A percentile compares a stretch with the other conserved stretches of the same genome.
phyloP scores from a whole-genome alignment of 2,329 filamentous ascomycete species.

The Shiraia sp. region DNA sequence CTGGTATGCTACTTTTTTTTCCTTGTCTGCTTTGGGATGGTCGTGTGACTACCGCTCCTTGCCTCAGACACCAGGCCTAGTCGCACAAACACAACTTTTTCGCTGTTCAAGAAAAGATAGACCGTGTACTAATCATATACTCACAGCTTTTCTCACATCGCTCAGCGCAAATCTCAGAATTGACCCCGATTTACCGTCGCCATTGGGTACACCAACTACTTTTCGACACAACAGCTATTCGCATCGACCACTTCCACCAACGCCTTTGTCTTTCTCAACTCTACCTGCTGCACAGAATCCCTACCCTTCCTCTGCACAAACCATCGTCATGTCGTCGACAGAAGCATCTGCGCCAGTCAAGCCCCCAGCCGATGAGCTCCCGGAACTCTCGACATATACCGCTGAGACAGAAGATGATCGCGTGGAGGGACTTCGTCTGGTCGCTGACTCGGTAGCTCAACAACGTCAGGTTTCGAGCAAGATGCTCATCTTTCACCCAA shows the following conservation, averaged over 20 bases:
- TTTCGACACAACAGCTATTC: constrained; percentile 45
- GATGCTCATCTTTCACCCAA: constrained; percentile 53
- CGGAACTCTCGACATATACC: constrained; percentile 65
- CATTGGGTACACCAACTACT: constrained; percentile 67
- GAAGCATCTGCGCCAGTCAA: constrained; percentile 27
- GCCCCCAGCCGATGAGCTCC: constrained; percentile 40
- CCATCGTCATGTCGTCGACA: constrained; percentile 43
- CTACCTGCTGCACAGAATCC: constrained; percentile 41
- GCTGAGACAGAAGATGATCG: constrained; percentile 60
- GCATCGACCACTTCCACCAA: constrained; percentile 61
- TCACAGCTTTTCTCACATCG: constrained; percentile 78
- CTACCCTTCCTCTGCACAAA: constrained; percentile 42
- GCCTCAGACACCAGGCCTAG: neutral
- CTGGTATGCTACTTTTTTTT: constrained; percentile 36
- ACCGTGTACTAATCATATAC: constrained; percentile 15
- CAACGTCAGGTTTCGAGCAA: constrained; percentile 71
- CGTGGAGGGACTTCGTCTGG: constrained; percentile 68
- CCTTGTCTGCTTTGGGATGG: constrained; percentile 16
- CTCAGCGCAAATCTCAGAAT: constrained; percentile 79
- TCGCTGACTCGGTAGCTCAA: constrained; percentile 82
- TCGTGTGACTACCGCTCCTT: constrained; percentile 17
- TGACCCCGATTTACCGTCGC: constrained; percentile 60
- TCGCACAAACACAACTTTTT: neutral
- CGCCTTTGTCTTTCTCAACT: constrained; percentile 51
- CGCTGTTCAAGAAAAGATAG: neutral